Conservation (phyloP, 1,284 basidiomycete species). For the Puccinia novopanici region DNA sequence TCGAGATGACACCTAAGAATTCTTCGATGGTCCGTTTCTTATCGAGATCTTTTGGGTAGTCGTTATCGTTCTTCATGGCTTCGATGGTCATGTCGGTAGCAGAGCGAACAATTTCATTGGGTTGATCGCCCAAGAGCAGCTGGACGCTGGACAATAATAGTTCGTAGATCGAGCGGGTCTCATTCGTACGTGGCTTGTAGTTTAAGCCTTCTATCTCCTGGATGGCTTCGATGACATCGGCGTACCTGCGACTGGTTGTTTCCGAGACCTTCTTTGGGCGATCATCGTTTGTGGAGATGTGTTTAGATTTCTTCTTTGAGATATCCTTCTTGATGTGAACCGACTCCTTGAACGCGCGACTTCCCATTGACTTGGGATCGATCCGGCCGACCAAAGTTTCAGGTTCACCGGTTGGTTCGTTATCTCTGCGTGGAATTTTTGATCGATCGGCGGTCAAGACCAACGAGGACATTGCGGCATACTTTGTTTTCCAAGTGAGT, state of each 20-base stretch:
- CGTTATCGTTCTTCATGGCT: conserved; percentile 77
- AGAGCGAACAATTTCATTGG: conserved; percentile 89
- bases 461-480: conserved; percentile 54
- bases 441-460: conserved; percentile 58
- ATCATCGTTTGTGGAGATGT: conserved; percentile 56
- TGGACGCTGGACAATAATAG: conserved; percentile 84
- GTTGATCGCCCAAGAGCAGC: conserved; percentile 81
- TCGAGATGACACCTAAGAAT: conserved; percentile 70
- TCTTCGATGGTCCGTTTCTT: conserved; percentile 93
- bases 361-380: conserved; percentile 89
- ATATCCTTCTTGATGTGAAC: conserved; percentile 72
- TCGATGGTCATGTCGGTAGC: conserved; percentile 90
- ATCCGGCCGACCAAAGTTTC: conserved; percentile 90
- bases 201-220: conserved; percentile 76
- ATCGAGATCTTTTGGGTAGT: conserved; percentile 86
- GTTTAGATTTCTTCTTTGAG: conserved; percentile 79
- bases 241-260: conserved; percentile 62
- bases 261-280: conserved; percentile 52
- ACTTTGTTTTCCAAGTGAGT: conserved; percentile 8
- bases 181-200: conserved; percentile 87
- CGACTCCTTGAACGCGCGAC: conserved; percentile 76
- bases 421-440: conserved; percentile 64
- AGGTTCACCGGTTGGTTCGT: conserved; percentile 90
- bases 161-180: conserved; percentile 93
- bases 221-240: conserved; percentile 88